Conservation (phyloP, 495 filamentous ascomycete species). For the Recurvomyces mirabilis region DNA sequence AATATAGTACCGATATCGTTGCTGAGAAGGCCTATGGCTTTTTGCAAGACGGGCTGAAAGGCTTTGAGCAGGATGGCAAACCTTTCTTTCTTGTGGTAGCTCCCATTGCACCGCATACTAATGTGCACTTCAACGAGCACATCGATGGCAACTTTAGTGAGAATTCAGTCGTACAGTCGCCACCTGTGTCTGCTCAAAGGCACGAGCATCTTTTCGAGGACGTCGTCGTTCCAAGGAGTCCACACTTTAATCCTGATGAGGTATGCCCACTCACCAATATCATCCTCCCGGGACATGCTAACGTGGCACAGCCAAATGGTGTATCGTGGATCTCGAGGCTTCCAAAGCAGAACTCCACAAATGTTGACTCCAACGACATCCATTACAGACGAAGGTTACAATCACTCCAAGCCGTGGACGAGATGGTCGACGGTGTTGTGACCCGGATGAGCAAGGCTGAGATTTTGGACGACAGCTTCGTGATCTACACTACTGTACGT, state of each 20-base stretch:
- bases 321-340: slow-evolving; percentile 52
- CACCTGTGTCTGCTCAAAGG: slow-evolving; percentile 23
- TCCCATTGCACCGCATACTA: slow-evolving; percentile 56
- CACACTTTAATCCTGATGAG: slow-evolving; percentile 35
- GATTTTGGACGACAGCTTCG: slow-evolving; percentile 55
- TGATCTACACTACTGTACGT: slow-evolving; percentile 60
- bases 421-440: slow-evolving; percentile 51
- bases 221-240: slow-evolving; percentile 39
- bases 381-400: slow-evolving; percentile 55
- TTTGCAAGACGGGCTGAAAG: slow-evolving; percentile 42
- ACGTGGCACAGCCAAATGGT: slow-evolving; percentile 33
- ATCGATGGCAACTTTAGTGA: slow-evolving; percentile 16
- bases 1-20: slow-evolving; percentile 52
- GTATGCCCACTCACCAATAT: background rate
- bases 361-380: slow-evolving; percentile 54
- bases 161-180: slow-evolving; percentile 4
- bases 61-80: slow-evolving; percentile 26
- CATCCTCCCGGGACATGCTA: background rate
- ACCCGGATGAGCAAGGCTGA: slow-evolving; percentile 38
- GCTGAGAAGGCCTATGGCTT: slow-evolving; percentile 51
- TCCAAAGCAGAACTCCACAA: slow-evolving; percentile 39
- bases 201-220: slow-evolving; percentile 41
- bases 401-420: slow-evolving; percentile 56
- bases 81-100: slow-evolving; percentile 62
- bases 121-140: slow-evolving; percentile 33